Base-by-base conservation (phyloP, 2,329 filamentous ascomycete species). In the Hypoxylon sp. region DNA sequence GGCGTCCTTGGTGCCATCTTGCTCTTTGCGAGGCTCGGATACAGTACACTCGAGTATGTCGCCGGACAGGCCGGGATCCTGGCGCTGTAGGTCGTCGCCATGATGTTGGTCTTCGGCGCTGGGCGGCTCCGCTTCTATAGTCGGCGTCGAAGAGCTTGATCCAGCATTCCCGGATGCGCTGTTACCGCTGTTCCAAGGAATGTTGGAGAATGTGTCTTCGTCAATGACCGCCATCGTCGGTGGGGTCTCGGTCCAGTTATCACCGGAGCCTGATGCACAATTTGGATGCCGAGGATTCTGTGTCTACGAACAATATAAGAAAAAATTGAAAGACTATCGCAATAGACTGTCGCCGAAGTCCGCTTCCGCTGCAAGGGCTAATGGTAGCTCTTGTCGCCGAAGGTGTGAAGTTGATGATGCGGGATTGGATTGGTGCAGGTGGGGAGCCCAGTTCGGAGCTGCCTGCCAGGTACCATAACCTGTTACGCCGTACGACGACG, bases 1-100 rank as follows among this genome's bases (percentile, higher is more conserved):
- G 59, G 93, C 92, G 81, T 98, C 96, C 81, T 98, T 98, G 65
- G 94, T 97, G 52, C 96, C 95, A 76, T 98, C 93, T 76, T 95
- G 96, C 84, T 98, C 96, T 82, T 98, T 98, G 80, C 95, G 88
- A 19, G 96, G 94, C 65, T 91, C 88, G 60, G 89, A 89, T 17
- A 99, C 95, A 17, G 84, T 89, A 79, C 94, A 98, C 77, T 97
- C 92, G 47, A 99, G 86, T 62, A 88, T 87, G 72, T 97, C 95
- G 39, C 85, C 87, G 67, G 91, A 91, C 59, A 92, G 84, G 50
- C 89, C 89, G 37, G 86, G 86, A 56, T 78, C 83, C 80, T 73
- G 79, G 77, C 65, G 81, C 78, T 77, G 80, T 81, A 81, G 82
- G 77, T 79, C 76, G 80, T 77, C 81, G 81, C 79, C 77, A 81